A percentile compares a stretch with the other conserved stretches of the same genome.
Conservation (phyloP, 768 basidiomycete genomes). For the Cystobasidium tubakii region DNA sequence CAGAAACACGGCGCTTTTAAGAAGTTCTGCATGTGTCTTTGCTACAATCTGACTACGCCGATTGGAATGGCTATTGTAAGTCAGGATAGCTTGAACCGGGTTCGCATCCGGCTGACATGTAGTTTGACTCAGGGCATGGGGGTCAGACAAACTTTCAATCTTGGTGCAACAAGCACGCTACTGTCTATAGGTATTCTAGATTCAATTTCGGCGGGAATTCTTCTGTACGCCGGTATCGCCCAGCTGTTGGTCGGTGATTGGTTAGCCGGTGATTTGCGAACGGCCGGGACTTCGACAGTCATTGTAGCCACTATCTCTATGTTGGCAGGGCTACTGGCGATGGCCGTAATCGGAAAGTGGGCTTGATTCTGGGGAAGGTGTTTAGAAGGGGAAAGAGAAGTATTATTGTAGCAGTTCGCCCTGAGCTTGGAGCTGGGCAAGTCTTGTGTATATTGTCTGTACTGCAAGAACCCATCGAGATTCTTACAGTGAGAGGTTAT, state of each 20-base stretch:
- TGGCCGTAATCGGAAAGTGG: conserved; percentile 30
- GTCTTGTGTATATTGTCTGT: too few relatives aligned
- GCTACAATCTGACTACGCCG: conserved; percentile 46
- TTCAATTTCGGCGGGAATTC: conserved; percentile 47
- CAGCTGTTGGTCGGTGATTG: conserved; percentile 29
- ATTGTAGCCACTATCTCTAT: conserved; percentile 15
- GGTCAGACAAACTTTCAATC: conserved; percentile 46
- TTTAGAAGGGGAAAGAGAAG: too few relatives aligned
- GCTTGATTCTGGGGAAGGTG: too few relatives aligned
- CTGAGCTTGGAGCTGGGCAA: too few relatives aligned
- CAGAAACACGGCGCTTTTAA: background rate
- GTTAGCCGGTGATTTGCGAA: conserved; percentile 22
- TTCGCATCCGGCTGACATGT: background rate
- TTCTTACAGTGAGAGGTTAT: too few relatives aligned
- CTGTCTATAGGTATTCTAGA: conserved; percentile 48
- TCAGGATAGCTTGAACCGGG: background rate
- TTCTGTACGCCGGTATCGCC: conserved; percentile 44
- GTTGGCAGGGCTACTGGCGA: conserved; percentile 3
- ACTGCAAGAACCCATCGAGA: too few relatives aligned
- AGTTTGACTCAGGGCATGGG: conserved; percentile 45
- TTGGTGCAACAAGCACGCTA: conserved; percentile 44
- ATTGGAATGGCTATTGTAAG: conserved; percentile 47
- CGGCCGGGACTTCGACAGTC: background rate
- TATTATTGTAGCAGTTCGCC: too few relatives aligned
- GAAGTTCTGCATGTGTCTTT: conserved; percentile 41